phyloP scores from a whole-genome alignment of 257 asterid genomes.

The Solanum bukasovii region DNA sequence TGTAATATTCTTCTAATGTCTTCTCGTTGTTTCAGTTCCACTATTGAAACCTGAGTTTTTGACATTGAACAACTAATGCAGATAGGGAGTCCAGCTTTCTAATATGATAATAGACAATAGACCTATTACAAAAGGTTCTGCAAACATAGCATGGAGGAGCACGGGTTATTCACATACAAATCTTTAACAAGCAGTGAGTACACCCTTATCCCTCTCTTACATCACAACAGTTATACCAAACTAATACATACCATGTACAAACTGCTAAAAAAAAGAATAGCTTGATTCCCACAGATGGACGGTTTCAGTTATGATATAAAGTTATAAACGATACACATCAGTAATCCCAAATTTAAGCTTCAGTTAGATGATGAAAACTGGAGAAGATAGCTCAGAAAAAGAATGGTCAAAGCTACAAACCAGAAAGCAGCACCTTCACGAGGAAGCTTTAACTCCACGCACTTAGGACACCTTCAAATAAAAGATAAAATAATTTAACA shows the following conservation, averaged over 20 bases:
- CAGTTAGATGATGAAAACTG: not conserved
- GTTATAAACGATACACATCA: not conserved
- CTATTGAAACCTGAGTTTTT: not conserved
- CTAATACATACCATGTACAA: not conserved
- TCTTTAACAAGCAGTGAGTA: not conserved
- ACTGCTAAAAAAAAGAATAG: not conserved
- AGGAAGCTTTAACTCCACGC: slow-evolving; percentile 85
- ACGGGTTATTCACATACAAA: not conserved
- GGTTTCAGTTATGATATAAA: not conserved
- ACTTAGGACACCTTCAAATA: slow-evolving; percentile 77
- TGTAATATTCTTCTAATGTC: not conserved
- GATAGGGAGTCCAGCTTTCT: not conserved
- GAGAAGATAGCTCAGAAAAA: not conserved
- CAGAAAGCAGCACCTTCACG: slow-evolving; percentile 97
- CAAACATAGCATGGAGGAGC: not conserved
- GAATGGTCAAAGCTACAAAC: slow-evolving; percentile 38
- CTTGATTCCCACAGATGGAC: not conserved
- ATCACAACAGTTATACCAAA: not conserved
- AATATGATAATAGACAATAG: not conserved
- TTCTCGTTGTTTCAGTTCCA: not conserved
- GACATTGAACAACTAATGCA: not conserved
- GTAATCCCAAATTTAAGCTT: not conserved
- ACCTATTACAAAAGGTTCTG: not conserved
- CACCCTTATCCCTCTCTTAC: not conserved
- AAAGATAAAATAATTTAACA: not conserved